Evolutionary conservation across 305 asterid species (phyloP).

Genomic region (Fraxinus floribunda): DNA sequence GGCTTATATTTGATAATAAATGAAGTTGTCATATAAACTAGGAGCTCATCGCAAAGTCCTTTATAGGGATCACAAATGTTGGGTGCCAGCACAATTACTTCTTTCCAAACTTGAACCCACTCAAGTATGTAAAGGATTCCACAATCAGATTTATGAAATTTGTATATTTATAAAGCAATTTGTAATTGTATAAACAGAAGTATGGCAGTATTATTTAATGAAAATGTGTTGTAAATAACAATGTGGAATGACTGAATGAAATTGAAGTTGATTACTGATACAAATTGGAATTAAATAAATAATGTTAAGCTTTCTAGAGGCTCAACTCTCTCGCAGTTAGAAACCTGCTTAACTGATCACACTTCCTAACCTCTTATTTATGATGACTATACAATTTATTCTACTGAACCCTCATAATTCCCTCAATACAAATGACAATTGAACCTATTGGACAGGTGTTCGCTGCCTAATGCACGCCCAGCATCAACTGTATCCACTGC

Average conservation of each 20-base stretch:
- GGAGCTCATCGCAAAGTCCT: not conserved
- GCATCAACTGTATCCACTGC: not conserved
- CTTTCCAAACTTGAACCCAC: not conserved
- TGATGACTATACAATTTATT: not conserved
- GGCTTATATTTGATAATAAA: not conserved
- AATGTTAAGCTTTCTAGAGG: not conserved
- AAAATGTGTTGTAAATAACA: not conserved
- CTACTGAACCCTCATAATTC: not conserved
- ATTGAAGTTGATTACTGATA: not conserved
- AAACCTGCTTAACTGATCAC: not conserved
- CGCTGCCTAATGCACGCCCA: not conserved
- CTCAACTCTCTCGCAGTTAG: not conserved
- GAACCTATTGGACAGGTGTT: not conserved
- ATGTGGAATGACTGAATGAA: not conserved
- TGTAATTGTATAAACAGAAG: not conserved
- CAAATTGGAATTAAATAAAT: not conserved
- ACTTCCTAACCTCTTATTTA: not conserved
- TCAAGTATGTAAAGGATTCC: not conserved
- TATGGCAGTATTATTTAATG: not conserved
- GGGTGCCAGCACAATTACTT: not conserved
- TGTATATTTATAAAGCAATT: not conserved
- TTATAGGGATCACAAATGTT: not conserved
- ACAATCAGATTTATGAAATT: not conserved
- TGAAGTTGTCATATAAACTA: not conserved
- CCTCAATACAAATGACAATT: not conserved